phyloP scores from a whole-genome alignment of 2,329 filamentous ascomycete species.

The Bipolaris gigantea region DNA sequence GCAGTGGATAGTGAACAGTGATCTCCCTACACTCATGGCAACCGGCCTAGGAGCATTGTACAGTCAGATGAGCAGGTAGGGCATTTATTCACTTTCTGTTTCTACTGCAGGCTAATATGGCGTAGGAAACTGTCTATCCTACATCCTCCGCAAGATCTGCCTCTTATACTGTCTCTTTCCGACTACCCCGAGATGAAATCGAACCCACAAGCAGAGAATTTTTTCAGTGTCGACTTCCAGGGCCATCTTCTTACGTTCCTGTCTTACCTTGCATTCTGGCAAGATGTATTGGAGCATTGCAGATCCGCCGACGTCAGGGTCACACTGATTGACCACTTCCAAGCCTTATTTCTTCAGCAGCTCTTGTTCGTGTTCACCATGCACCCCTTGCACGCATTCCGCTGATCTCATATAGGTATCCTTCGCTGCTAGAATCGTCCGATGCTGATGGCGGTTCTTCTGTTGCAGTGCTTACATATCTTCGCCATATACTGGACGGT shows the following conservation, averaged over 20 bases:
- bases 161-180: conserved; percentile 83
- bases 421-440: conserved; percentile 92
- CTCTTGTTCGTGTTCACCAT: conserved; percentile 64
- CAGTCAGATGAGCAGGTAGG: conserved; percentile 65
- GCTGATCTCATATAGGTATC: conserved; percentile 65
- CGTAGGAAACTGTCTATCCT: conserved; percentile 77
- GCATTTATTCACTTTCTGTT: not conserved
- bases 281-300: conserved; percentile 96
- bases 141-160: conserved; percentile 72
- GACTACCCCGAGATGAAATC: conserved; percentile 78
- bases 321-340: conserved; percentile 93
- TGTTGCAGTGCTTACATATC: conserved; percentile 90
- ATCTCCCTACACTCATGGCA: conserved; percentile 95
- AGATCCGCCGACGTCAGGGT: conserved; percentile 88
- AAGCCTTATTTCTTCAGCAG: conserved; percentile 93
- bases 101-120: conserved; percentile 11
- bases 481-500: conserved; percentile 85
- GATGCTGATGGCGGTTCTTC: conserved; percentile 97
- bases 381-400: not conserved
- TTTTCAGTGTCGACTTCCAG: conserved; percentile 74
- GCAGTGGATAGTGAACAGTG: conserved; percentile 96
- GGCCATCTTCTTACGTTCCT: conserved; percentile 91
- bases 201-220: conserved; percentile 67
- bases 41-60: conserved; percentile 83
- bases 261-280: conserved; percentile 95